Conservation (phyloP, 2,329 filamentous ascomycete species). For the Ophiocordyceps unilateralis region DNA sequence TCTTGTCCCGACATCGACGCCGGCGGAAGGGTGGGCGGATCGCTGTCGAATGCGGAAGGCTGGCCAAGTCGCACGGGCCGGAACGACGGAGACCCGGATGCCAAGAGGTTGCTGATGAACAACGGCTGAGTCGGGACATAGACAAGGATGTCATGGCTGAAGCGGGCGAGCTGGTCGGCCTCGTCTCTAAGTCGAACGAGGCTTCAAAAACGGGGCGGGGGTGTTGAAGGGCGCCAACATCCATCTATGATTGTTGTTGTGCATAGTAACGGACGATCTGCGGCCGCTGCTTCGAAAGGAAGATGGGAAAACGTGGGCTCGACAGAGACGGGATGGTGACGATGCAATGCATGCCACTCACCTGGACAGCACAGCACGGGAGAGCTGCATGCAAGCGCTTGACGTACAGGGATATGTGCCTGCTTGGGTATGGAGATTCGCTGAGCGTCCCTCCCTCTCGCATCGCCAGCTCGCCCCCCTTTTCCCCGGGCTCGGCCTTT, state of each 20-base stretch:
- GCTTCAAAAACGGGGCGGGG: too few species aligned
- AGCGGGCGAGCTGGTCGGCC: background rate
- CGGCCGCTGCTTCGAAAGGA: conserved; percentile 8
- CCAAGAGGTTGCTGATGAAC: conserved; percentile 1
- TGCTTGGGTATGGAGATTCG: too few species aligned
- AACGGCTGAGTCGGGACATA: conserved; percentile 3
- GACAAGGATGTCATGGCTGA: background rate
- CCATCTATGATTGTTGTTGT: conserved; percentile 4
- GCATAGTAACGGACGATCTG: conserved; percentile 22
- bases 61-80: background rate
- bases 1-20: background rate
- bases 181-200: background rate
- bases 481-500: background rate
- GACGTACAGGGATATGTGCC: too few species aligned
- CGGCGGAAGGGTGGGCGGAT: background rate
- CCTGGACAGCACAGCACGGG: too few species aligned
- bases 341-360: background rate
- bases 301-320: background rate
- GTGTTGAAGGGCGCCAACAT: conserved; percentile 2
- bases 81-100: background rate
- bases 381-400: background rate
- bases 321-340: background rate
- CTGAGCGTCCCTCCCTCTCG: background rate
- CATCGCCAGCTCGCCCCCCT: too few species aligned
- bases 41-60: background rate